Evolutionary conservation across 78 protist species (phyloP).

Genomic region (Protostelium mycophagum): DNA sequence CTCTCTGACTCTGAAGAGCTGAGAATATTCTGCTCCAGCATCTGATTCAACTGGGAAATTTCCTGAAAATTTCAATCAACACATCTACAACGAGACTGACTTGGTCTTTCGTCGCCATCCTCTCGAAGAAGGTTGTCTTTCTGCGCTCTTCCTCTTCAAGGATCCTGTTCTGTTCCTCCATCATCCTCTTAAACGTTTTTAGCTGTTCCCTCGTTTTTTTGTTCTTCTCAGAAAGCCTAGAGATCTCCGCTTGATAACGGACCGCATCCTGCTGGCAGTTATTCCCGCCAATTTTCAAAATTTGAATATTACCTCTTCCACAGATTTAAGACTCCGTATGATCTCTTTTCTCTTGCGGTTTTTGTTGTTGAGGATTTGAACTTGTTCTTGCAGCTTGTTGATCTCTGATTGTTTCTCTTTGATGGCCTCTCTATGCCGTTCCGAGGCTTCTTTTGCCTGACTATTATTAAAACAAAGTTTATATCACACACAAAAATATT

Average conservation of each 20-base stretch:
- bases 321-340: neutral
- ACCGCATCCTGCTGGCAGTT: neutral
- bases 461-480: too few relatives aligned
- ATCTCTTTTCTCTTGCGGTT: neutral
- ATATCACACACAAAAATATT: too few relatives aligned
- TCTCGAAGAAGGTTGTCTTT: neutral
- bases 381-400: neutral
- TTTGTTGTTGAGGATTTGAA: neutral
- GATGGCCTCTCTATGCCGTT: neutral
- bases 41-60: neutral
- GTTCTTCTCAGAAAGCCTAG: neutral
- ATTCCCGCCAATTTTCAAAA: neutral
- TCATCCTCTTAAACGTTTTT: neutral
- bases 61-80: neutral
- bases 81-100: neutral
- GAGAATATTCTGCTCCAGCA: conserved; percentile 1
- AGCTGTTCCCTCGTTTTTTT: neutral
- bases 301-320: neutral
- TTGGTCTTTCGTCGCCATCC: neutral
- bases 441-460: neutral
- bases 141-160: neutral
- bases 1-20: too few relatives aligned
- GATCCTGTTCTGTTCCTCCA: neutral
- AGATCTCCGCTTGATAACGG: neutral
- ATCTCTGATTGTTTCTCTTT: neutral